Evolutionary conservation across 768 basidiomycete genomes (phyloP), one percentile per base, ranked within the genome.

Genomic region (Mycena venus): DNA sequence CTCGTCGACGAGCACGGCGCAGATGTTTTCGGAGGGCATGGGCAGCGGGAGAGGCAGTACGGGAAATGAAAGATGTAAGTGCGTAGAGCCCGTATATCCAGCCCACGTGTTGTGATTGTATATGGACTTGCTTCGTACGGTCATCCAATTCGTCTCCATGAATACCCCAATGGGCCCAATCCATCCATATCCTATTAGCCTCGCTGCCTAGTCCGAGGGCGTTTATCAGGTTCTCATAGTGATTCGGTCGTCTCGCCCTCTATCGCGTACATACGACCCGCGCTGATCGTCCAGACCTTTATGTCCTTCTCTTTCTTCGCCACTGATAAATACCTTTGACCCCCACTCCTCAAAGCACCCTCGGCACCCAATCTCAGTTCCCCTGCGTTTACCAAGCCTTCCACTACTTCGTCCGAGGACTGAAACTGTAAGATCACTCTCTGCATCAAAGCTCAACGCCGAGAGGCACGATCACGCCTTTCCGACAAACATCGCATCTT

Each of bases 1-100:
- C 79, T 88, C 79, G 53, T 79, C 81, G 73, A 77, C 61, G 68
- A 79, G 68, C 62, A 79, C 67, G 27, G 81, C 67, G 71, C 81
- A 66, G 75, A 81, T 83, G 79, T 88, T 88, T 82, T 87, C 88
- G 79, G 90, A 84, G 78, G 91, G 91, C 90, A 91, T 91, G 72
- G 70, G 29, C 72, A 61, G 47, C 78, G 68, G 68, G 77, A 73
- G 23, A 51, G 25, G 25, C 5, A 65, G 8, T 9, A 8, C 47
- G 1, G 7, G 29, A 10, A 36, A n/a, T 17, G 31, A n/a, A n/a
- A n/a, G 36, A 59, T 25, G 4, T 63, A 42, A 38, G n/a, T n/a
- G n/a, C n/a, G n/a, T n/a, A n/a, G n/a, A n/a, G n/a, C n/a, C n/a
- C n/a, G n/a, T n/a, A n/a, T n/a, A n/a, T n/a, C n/a, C n/a, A n/a